Base-by-base conservation (phyloP, 176 grass and related monocot genomes). In the Aegilops longissima region DNA sequence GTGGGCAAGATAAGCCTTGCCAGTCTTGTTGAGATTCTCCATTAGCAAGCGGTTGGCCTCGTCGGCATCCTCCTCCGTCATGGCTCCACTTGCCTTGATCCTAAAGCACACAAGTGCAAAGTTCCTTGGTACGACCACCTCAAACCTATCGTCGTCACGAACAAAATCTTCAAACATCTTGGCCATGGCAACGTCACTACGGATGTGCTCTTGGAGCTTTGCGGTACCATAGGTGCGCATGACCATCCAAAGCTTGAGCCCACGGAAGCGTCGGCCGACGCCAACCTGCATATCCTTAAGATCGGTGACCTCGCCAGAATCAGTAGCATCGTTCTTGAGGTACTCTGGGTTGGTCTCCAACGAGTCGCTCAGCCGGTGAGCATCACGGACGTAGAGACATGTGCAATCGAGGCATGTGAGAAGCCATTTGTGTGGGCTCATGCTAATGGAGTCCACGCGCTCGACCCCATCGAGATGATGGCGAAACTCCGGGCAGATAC, bases 221-320 rank as follows among this genome's bases (percentile, higher is more conserved):
- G 40, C 40, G 12, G 71, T 74, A 8, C 71, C 71, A 14, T 74
- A 74, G 12, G 71, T 74, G 23, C 71, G 71, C 71, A 74, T 74
- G 40, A 74, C 71, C 71, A 74, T 74, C 71, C 71, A 74, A 3
- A 74, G 71, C 71, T 74, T 74, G n/a, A 74, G 71, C 40, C 71
- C 71, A 27, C 71, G 71, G 71, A 74, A 74, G 40, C 71, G 71
- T 0, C 71, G 71, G 0, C 71, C 71, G 1, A 74, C 23, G 12
- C 71, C 71, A 6, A 74, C 71, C 71, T 74, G 71, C 71, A 74
- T 74, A 40, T 74, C 71, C 12, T 74, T 74, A 6, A 74, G 71
- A 14, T 74, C 71, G 12, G 71, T 74, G 40, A 74, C 71, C n/a
- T 74, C 40, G 23, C 71, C 71, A 3, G 71, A 74, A 3, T 74